These are phyloP conservation scores for Aeschynomene evenia DNA, from an alignment of 306 rosid genomes.

Conservation along the genomic window DNA sequence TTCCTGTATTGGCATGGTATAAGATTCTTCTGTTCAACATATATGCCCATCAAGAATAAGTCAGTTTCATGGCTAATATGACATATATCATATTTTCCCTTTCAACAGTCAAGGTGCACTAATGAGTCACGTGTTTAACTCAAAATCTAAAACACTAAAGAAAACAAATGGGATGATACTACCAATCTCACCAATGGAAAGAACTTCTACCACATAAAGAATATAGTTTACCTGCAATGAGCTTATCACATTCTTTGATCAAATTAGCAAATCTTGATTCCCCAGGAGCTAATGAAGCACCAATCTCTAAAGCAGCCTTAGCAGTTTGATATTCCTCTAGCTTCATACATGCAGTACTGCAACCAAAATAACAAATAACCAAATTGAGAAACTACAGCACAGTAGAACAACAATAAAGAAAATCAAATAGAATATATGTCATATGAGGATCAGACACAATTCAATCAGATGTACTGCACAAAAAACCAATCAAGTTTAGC, in stretches of 20 bases:
- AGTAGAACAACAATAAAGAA: background rate
- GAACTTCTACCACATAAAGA: constrained; percentile 14
- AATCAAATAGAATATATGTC: background rate
- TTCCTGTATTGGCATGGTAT: constrained; percentile 40
- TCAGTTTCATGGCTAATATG: constrained; percentile 17
- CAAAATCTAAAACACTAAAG: background rate
- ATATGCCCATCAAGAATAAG: constrained; percentile 25
- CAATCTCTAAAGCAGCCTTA: constrained; percentile 64
- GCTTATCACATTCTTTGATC: constrained; percentile 67
- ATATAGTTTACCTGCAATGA: constrained; percentile 58
- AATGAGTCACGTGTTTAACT: background rate
- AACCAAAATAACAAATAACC: constrained; percentile 14
- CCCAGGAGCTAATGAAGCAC: constrained; percentile 59
- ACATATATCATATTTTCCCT: constrained; percentile 1
- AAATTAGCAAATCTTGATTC: constrained; percentile 52
- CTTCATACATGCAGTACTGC: constrained; percentile 74
- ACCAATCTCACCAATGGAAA: background rate
- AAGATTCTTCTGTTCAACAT: constrained; percentile 62
- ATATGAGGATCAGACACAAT: background rate
- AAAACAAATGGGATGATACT: background rate
- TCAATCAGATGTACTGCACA: background rate
- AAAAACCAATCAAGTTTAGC: background rate
- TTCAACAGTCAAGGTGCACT: constrained; percentile 1
- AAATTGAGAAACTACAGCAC: background rate
- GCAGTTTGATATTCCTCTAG: constrained; percentile 96